phyloP scores from a whole-genome alignment of 2,329 filamentous ascomycete genomes.

The Venturiaceae sp. region DNA sequence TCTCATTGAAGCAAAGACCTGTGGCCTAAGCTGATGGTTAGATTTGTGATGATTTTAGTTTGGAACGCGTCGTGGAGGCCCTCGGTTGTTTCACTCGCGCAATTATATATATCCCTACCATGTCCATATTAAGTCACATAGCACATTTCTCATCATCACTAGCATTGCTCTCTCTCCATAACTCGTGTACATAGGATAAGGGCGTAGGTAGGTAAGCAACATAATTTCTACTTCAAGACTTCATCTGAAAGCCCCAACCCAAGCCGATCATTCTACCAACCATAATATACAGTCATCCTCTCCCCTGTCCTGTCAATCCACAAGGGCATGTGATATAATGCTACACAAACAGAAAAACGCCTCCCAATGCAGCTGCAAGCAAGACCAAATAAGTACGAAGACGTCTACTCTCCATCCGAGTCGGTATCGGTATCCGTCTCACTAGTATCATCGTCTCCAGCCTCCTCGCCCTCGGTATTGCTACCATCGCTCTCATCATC shows the following conservation, averaged over 20 bases:
- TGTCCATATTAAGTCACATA: too few species aligned
- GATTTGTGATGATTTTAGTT: too few species aligned
- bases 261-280: not conserved
- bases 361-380: not conserved
- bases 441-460: slow-evolving; percentile 37
- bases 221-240: not conserved
- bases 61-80: too few species aligned
- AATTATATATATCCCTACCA: too few species aligned
- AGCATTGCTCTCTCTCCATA: too few species aligned
- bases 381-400: not conserved
- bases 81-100: too few species aligned
- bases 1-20: too few species aligned
- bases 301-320: not conserved
- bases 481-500: slow-evolving; percentile 53
- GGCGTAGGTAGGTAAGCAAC: too few species aligned
- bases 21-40: too few species aligned
- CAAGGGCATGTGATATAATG: not conserved
- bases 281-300: not conserved
- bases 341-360: not conserved
- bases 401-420: slow-evolving; percentile 27
- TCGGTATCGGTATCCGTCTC: slow-evolving; percentile 37
- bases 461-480: slow-evolving; percentile 54
- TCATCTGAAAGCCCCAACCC: not conserved
- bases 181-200: too few species aligned
- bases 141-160: too few species aligned